Evolutionary conservation across 306 rosid genomes (phyloP).

Genomic region (Astragalus glycyphyllos): DNA sequence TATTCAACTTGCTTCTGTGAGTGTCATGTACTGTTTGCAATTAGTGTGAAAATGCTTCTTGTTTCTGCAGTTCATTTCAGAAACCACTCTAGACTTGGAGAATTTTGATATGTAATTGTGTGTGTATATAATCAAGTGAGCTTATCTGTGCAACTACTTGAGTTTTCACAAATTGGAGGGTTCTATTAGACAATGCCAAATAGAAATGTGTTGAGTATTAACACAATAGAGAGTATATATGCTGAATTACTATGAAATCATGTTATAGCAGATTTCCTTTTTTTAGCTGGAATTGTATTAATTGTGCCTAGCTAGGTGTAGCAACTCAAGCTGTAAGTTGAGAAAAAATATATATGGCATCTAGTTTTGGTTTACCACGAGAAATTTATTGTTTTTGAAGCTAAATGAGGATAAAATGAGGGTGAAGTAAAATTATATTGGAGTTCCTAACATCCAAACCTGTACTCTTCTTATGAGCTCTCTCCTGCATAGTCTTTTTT

Average conservation of each 20-base stretch:
- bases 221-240: background rate
- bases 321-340: background rate
- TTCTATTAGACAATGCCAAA: slow-evolving; percentile 2
- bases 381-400: background rate
- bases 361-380: slow-evolving; percentile 25
- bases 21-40: slow-evolving; percentile 40
- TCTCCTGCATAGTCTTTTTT: slow-evolving; percentile 27
- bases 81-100: background rate
- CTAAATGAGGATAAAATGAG: background rate
- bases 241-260: background rate
- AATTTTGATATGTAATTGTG: background rate
- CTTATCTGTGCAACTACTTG: background rate
- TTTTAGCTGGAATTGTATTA: background rate
- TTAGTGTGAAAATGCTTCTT: slow-evolving; percentile 15
- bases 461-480: slow-evolving; percentile 2
- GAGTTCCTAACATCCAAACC: slow-evolving; percentile 3
- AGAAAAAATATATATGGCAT: background rate
- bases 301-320: background rate
- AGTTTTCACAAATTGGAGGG: slow-evolving; percentile 9
- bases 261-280: background rate
- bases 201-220: slow-evolving; percentile 1
- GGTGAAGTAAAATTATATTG: background rate
- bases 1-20: slow-evolving; percentile 93
- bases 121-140: background rate
- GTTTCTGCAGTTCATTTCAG: background rate